Percentiles rank a stretch among this genome's conserved stretches.
Evolutionary conservation across 805 yeast species (phyloP).

Genomic region (Kregervanrija delftensis): DNA sequence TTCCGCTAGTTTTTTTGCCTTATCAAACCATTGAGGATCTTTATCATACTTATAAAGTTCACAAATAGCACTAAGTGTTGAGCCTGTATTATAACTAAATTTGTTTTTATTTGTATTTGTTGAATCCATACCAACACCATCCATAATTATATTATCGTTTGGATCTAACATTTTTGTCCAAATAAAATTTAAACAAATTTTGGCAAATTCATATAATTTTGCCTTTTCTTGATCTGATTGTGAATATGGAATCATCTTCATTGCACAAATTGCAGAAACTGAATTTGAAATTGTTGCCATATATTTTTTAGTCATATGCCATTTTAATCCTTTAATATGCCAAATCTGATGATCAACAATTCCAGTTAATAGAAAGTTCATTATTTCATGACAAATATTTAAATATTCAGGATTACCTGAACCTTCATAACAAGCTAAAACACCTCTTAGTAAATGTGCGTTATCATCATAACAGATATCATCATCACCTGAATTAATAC

Average conservation of each 20-base stretch:
- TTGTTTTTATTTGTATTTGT: constrained; percentile 42
- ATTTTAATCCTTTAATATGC: constrained; percentile 54
- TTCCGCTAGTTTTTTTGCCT: constrained; percentile 42
- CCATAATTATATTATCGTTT: constrained; percentile 48
- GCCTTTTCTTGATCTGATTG: constrained; percentile 30
- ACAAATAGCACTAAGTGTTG: constrained; percentile 50
- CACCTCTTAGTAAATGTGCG: constrained; percentile 64
- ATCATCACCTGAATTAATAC: constrained; percentile 37
- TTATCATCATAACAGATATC: constrained; percentile 72
- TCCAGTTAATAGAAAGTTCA: constrained; percentile 59
- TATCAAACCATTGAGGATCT: constrained; percentile 42
- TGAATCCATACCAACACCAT: constrained; percentile 48
- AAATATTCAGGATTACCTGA: constrained; percentile 48
- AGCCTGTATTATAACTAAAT: constrained; percentile 65
- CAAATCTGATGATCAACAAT: constrained; percentile 40
- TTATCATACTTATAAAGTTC: constrained; percentile 43
- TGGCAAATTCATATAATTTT: constrained; percentile 51
- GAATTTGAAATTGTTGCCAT: constrained; percentile 46
- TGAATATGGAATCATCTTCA: constrained; percentile 52
- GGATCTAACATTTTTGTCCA: constrained; percentile 44
- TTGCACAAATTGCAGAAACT: constrained; percentile 62
- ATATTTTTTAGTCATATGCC: constrained; percentile 59
- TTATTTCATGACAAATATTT: constrained; percentile 51
- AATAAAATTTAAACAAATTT: constrained; percentile 52
- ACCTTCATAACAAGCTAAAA: constrained; percentile 61